Base-by-base conservation (phyloP, 495 filamentous ascomycete genomes). In the Aspergillus incahuasiensis region DNA sequence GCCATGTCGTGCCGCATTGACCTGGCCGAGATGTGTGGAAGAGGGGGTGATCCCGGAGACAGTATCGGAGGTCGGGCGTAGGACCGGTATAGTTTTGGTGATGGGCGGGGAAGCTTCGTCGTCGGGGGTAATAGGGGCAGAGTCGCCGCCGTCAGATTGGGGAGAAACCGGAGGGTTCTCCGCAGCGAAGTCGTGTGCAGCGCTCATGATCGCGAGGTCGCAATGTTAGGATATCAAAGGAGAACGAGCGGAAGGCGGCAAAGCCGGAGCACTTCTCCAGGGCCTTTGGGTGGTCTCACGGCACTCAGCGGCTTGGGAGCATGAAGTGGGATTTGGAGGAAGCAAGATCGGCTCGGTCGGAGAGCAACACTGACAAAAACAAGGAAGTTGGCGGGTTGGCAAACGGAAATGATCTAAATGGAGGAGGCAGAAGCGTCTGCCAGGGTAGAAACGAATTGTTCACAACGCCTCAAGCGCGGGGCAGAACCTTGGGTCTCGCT, bases 11-110 rank as follows among this genome's bases (percentile, higher is more conserved):
- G 89, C 90, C 48, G 86, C 90, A 65, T 88, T 92, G 60, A 96
- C 67, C 35, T 85, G 82, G n/a, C 88, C 92, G 25, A 95, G 69
- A 50, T 88, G 89, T 48, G 85, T 90, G 18, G 92, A 92, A 18
- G 86, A 88, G 2, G 87, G 70, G 51, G 79, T 87, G 78, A 94
- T 88, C 41, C 74, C 74, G 6, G 69, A 68, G 1, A 67, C 54
- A 48, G 59, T 22, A 59, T 75, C 63, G 57, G 59, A 62, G 49
- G 55, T 61, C 34, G 67, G 61, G 9, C 64, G 66, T 20, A 72
- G 58, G 24, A 63, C 56, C 6, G 72, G 69, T 2, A 61, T 60
- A 4, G 69, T 24, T 35, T 52, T 9, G 52, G 48, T 19, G 56
- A 13, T 13, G 21, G 68, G 48, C 16, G 56, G 50, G n/a, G 58